Conservation (phyloP, 1,139 yeast genomes). For the Suhomyces coccinellae region DNA sequence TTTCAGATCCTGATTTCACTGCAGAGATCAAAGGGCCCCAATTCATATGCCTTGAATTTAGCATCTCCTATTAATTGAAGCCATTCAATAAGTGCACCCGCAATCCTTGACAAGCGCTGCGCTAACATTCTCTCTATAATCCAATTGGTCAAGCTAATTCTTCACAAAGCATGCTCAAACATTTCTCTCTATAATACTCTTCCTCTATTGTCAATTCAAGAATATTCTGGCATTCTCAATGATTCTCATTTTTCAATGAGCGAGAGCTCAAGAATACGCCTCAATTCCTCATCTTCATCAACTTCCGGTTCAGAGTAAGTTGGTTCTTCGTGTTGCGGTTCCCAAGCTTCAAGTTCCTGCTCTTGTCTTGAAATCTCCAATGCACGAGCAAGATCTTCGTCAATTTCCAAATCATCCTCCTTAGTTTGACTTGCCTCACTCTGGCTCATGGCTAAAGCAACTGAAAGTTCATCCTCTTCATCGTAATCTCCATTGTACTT, state of each 20-base stretch:
- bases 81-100: too few relatives aligned
- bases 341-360: slow-evolving; percentile 15
- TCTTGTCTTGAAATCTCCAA: slow-evolving; percentile 17
- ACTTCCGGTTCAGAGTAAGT: slow-evolving; percentile 18
- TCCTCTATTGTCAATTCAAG: too few relatives aligned
- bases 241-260: slow-evolving; percentile 15
- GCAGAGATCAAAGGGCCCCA: too few relatives aligned
- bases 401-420: slow-evolving; percentile 13
- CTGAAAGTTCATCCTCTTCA: slow-evolving; percentile 47
- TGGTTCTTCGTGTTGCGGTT: neutral
- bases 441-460: slow-evolving; percentile 56
- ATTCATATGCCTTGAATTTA: too few relatives aligned
- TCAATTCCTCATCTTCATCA: slow-evolving; percentile 22
- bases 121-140: too few relatives aligned
- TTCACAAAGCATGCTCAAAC: too few relatives aligned
- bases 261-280: slow-evolving; percentile 19
- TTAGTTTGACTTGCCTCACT: slow-evolving; percentile 20
- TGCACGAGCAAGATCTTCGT: slow-evolving; percentile 29
- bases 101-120: too few relatives aligned
- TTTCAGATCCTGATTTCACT: too few relatives aligned
- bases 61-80: too few relatives aligned
- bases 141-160: too few relatives aligned
- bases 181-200: too few relatives aligned
- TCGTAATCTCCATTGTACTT: slow-evolving; percentile 46
- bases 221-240: too few relatives aligned